phyloP scores from a whole-genome alignment of 768 basidiomycete genomes.

The Mycena polygramma region DNA sequence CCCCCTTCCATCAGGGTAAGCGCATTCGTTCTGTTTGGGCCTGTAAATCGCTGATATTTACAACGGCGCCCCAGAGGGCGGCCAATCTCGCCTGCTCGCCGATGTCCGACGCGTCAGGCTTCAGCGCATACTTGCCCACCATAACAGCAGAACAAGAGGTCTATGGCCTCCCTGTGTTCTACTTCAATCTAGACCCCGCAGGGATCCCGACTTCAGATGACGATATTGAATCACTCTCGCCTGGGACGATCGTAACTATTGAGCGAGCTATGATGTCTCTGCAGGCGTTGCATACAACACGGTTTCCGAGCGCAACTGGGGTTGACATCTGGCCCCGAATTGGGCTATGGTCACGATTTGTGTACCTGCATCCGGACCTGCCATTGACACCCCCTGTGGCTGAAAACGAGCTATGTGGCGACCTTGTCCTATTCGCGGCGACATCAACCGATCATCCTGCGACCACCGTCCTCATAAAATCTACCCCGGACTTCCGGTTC shows the following conservation, averaged over 20 bases:
- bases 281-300: not conserved
- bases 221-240: not conserved
- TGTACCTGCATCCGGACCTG: not conserved
- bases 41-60: too few relatives aligned
- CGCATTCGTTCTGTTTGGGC: too few relatives aligned
- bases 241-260: not conserved
- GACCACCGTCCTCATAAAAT: not conserved
- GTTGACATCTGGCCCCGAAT: not conserved
- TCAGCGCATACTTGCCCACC: not conserved
- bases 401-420: not conserved
- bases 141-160: not conserved
- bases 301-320: not conserved
- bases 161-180: not conserved
- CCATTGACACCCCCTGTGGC: not conserved
- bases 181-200: not conserved
- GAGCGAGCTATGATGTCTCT: not conserved
- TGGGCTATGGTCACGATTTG: not conserved
- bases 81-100: not conserved
- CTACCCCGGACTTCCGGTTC: not conserved
- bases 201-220: not conserved
- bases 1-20: not conserved
- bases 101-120: not conserved
- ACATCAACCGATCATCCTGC: not conserved
- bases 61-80: not conserved
- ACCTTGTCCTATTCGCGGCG: not conserved